Evolutionary conservation across 2,329 filamentous ascomycete species (phyloP).

Genomic region (Aspergillus ustus): DNA sequence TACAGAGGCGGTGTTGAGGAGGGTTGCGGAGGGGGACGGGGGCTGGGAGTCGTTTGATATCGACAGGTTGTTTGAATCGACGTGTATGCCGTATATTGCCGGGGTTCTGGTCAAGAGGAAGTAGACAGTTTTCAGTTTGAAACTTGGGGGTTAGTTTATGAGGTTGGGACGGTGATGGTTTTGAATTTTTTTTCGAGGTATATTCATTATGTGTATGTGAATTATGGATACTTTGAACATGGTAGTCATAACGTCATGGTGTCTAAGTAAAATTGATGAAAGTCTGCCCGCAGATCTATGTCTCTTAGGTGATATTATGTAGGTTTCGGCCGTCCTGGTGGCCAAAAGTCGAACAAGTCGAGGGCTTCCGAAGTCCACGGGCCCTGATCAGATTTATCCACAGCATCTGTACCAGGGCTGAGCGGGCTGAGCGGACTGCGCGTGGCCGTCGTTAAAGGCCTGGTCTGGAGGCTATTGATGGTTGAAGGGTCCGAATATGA

Average conservation of each 20-base stretch:
- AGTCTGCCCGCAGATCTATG: constrained; percentile 11
- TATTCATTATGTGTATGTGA: constrained; percentile 1
- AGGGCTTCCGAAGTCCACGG: constrained; percentile 49
- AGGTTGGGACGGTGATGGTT: background rate
- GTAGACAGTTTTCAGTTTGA: background rate
- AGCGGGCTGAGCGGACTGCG: constrained; percentile 26
- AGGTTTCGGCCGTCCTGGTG: constrained; percentile 43
- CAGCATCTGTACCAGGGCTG: constrained; percentile 18
- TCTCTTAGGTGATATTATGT: constrained; percentile 8
- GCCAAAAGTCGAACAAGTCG: constrained; percentile 51
- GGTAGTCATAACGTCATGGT: background rate
- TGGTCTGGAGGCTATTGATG: constrained; percentile 16
- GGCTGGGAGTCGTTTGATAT: constrained; percentile 57
- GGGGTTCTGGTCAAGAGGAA: constrained; percentile 47
- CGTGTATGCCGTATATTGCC: constrained; percentile 46
- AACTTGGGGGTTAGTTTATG: background rate
- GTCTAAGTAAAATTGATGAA: background rate
- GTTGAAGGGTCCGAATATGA: constrained; percentile 38
- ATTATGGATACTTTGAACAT: background rate
- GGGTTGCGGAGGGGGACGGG: constrained; percentile 47
- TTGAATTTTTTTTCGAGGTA: background rate
- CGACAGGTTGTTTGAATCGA: constrained; percentile 45
- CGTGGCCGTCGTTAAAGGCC: constrained; percentile 24
- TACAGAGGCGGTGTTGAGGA: constrained; percentile 50
- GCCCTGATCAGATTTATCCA: constrained; percentile 36